phyloP scores from a whole-genome alignment of 495 filamentous ascomycete species.

The Aspergillus nanangensis region DNA sequence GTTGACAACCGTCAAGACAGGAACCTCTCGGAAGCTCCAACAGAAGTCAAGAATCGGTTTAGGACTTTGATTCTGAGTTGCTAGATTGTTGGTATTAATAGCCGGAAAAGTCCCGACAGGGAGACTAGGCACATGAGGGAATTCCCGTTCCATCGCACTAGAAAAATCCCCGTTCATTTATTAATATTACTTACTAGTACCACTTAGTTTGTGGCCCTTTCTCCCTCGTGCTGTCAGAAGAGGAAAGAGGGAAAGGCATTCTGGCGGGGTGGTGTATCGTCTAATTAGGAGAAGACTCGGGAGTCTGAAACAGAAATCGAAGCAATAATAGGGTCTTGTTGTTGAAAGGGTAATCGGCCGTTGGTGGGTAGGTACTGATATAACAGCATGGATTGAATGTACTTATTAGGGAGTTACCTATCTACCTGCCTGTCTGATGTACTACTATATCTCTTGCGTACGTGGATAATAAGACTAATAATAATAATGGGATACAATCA shows the following conservation, averaged over 20 bases:
- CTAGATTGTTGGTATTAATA: neutral
- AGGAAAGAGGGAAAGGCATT: neutral
- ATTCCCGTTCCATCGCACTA: neutral
- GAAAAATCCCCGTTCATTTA: slow-evolving; percentile 1
- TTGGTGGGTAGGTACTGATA: too few relatives aligned
- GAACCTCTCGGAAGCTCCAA: slow-evolving; percentile 11
- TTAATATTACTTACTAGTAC: neutral
- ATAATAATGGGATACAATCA: too few relatives aligned
- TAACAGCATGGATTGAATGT: too few relatives aligned
- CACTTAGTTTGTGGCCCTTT: neutral
- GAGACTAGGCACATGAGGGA: neutral
- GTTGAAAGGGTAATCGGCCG: too few relatives aligned
- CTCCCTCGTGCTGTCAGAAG: slow-evolving; percentile 1
- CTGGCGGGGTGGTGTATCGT: neutral
- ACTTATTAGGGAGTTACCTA: too few relatives aligned
- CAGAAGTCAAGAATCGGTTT: neutral
- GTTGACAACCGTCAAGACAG: slow-evolving; percentile 10
- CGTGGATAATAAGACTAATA: too few relatives aligned
- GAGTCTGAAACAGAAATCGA: slow-evolving; percentile 1
- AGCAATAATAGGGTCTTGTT: too few relatives aligned
- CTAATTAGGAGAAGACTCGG: neutral
- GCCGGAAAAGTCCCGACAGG: slow-evolving; percentile 3
- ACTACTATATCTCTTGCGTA: too few relatives aligned
- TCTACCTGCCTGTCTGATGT: too few relatives aligned
- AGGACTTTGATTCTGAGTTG: neutral